Evolutionary conservation across 129 eudicot genomes (phyloP).

Genomic region (Pulicaria dysenterica): DNA sequence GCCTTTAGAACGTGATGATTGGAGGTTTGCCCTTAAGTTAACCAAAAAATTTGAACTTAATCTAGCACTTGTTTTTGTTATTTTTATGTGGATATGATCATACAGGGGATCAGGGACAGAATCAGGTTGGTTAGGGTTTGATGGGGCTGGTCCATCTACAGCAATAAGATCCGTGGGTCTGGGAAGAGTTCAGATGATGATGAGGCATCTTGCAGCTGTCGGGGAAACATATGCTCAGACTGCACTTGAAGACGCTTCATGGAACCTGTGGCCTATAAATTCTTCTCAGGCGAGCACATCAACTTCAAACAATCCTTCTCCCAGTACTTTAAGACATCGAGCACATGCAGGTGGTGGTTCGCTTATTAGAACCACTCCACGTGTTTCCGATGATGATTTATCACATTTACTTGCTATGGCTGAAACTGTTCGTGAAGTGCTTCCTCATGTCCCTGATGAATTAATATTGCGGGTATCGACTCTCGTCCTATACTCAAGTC

Average conservation of each 20-base stretch:
- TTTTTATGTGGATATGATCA: constrained; percentile 13
- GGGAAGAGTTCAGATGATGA: constrained; percentile 90
- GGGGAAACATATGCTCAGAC: constrained; percentile 95
- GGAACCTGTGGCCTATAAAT: constrained; percentile 84
- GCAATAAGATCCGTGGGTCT: constrained; percentile 67
- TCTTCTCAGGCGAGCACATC: constrained; percentile 78
- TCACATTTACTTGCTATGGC: constrained; percentile 86
- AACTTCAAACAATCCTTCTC: constrained; percentile 45
- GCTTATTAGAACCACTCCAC: constrained; percentile 53
- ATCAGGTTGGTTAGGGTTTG: constrained; percentile 77
- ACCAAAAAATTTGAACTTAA: neutral
- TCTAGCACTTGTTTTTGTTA: neutral
- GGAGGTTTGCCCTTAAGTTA: constrained; percentile 57
- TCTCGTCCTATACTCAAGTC: neutral
- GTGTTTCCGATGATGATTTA: constrained; percentile 54
- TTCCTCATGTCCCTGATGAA: constrained; percentile 93
- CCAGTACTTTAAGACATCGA: constrained; percentile 48
- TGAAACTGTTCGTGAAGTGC: constrained; percentile 94
- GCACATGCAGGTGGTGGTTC: constrained; percentile 45
- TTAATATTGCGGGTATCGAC: constrained; percentile 77
- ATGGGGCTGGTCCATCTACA: constrained; percentile 85
- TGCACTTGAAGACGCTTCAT: constrained; percentile 80
- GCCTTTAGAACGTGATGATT: constrained; percentile 58
- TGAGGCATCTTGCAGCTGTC: constrained; percentile 97
- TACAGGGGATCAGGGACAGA: constrained; percentile 71